Evolutionary conservation across 768 basidiomycete species (phyloP), one percentile per base, ranked within the genome.

Genomic region (Cyclocybe cylindracea): DNA sequence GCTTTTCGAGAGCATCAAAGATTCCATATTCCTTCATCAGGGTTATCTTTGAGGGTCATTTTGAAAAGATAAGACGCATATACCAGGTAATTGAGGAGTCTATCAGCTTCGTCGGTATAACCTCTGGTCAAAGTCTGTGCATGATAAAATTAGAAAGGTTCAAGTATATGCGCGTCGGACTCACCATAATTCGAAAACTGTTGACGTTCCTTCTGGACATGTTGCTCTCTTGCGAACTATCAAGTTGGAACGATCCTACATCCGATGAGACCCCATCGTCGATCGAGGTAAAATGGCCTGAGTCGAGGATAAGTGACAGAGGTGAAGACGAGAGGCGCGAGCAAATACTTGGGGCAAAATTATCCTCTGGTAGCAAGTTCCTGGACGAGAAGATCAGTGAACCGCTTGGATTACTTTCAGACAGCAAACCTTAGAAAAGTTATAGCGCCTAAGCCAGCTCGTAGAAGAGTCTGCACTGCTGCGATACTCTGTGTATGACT

Each of bases 1-100:
- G 86, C 62, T 87, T 91, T 62, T 91, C 81, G 33, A 95, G 70
- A 0, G 93, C 93, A 53, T 94, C 88, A 56, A 90, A 92, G 39
- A 94, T 91, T 0, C 93, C 93, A 51, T 83, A 73, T 69, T 95
- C 92, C 92, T 94, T 48, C 13, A 16, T 48, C 14, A 50, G 14
- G 9, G 55, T 24, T 3, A 35, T 47, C 55, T 13, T 32, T 7
- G 34, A 50, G 4, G 16, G 14, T 38, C 56, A 54, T 43, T 48
- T 19, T 11, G 37, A 34, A 1, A 45, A 24, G 18, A 7, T 35
- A 5, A 39, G 51, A 48, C 36, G 55, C 45, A 53, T 44, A 57
- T 60, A 66, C 93, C 68, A 95, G 63, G 61, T 89, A 93, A 59
- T 95, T 86, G 36, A 94, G 70, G 37, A 95, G 77, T 57, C 78